Conservation (phyloP, 2,329 filamentous ascomycete genomes). For the Stagonosporopsis chrysanthemi region DNA sequence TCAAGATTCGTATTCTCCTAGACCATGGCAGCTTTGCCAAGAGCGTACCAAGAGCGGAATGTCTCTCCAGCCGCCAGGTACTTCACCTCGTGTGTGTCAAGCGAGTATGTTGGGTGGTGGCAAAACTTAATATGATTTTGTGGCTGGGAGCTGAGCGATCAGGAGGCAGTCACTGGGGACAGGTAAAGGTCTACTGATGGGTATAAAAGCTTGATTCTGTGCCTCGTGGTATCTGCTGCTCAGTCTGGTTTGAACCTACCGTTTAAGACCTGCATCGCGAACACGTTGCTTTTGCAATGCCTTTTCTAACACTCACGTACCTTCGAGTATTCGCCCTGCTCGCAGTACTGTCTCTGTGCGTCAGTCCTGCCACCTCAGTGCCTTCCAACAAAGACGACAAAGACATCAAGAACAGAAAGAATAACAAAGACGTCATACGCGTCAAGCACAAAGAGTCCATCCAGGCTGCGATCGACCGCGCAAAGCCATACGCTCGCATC, state of each 20-base stretch:
- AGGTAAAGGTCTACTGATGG: too few relatives aligned
- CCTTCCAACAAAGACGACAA: neutral
- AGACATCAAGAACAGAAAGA: neutral
- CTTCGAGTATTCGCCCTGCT: neutral
- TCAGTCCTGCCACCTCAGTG: neutral
- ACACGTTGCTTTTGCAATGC: neutral
- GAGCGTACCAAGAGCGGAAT: neutral
- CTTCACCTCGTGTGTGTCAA: neutral
- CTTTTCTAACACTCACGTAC: neutral
- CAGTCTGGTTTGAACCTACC: neutral
- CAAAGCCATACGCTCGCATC: conserved; percentile 16
- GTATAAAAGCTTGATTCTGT: neutral
- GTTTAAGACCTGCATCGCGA: too few relatives aligned
- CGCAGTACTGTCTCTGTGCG: neutral
- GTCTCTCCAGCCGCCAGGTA: neutral
- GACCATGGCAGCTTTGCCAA: neutral
- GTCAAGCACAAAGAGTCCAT: conserved; percentile 19
- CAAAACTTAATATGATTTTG: neutral
- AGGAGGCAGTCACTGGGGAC: neutral
- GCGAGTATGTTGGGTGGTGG: neutral
- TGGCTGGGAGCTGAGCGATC: conserved; percentile 1
- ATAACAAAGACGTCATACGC: conserved; percentile 8
- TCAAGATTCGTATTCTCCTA: neutral
- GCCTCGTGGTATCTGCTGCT: neutral
- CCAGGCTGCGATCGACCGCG: conserved; percentile 15